phyloP scores from a whole-genome alignment of 768 basidiomycete species.

The Collybiopsis confluens region DNA sequence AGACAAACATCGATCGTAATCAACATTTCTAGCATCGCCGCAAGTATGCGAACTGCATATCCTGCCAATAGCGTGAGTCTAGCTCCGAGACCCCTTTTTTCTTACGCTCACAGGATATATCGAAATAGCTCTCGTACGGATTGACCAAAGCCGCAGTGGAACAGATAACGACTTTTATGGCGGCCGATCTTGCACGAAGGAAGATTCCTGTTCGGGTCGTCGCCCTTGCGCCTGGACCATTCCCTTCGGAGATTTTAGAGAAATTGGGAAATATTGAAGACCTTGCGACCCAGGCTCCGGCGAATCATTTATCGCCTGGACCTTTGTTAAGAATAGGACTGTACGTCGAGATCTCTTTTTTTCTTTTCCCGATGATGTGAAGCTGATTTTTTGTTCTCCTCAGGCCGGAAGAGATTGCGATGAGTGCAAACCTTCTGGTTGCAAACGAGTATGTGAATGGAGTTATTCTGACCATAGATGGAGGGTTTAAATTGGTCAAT shows the following conservation, averaged over 20 bases:
- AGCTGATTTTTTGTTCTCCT: not conserved
- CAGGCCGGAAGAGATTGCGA: not conserved
- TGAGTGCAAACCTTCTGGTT: not conserved
- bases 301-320: not conserved
- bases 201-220: slow-evolving; percentile 19
- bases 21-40: not conserved
- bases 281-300: not conserved
- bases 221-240: slow-evolving; percentile 18
- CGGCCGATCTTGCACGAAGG: slow-evolving; percentile 20
- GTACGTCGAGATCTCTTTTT: not conserved
- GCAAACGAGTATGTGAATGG: not conserved
- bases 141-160: slow-evolving; percentile 19
- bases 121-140: slow-evolving; percentile 22
- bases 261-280: not conserved
- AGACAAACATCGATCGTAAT: not conserved
- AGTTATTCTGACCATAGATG: not conserved
- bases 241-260: slow-evolving; percentile 12
- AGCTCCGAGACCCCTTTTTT: not conserved
- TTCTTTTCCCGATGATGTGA: not conserved
- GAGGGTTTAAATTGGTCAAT: not conserved
- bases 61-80: not conserved
- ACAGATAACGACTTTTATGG: slow-evolving; percentile 19
- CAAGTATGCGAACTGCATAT: not conserved
- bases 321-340: not conserved
- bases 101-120: not conserved